Percentiles rank a stretch among this genome's conserved stretches.
Evolutionary conservation across 1,284 basidiomycete genomes (phyloP).

Genomic region (Mycosarcoma maydis): DNA sequence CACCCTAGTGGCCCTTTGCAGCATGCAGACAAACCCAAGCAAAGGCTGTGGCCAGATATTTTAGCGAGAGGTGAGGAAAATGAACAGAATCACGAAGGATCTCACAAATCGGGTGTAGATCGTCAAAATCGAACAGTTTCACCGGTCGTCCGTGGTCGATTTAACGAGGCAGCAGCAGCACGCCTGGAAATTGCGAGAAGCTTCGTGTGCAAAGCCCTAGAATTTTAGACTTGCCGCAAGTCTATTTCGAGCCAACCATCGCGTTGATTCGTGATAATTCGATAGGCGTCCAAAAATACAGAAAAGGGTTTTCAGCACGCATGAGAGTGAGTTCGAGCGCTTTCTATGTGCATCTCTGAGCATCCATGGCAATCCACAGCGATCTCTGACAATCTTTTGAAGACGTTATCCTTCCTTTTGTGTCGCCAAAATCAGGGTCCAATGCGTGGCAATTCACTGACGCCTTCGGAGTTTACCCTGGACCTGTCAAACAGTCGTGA

Average conservation of each 20-base stretch:
- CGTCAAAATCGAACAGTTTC: too few relatives aligned
- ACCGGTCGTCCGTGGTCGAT: too few relatives aligned
- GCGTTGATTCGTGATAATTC: conserved; percentile 15
- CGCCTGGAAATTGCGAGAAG: conserved; percentile 26
- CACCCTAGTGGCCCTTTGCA: too few relatives aligned
- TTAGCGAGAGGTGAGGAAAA: too few relatives aligned
- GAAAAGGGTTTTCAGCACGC: conserved; percentile 7
- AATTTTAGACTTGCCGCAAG: conserved; percentile 1
- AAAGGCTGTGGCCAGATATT: too few relatives aligned
- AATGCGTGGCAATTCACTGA: conserved; percentile 8
- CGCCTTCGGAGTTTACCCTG: conserved; percentile 25
- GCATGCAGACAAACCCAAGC: too few relatives aligned
- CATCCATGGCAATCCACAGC: conserved; percentile 9
- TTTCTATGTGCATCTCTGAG: conserved; percentile 21
- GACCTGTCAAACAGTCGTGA: conserved; percentile 34
- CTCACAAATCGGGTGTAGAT: too few relatives aligned
- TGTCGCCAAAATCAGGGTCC: conserved; percentile 29
- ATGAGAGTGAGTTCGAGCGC: conserved; percentile 11
- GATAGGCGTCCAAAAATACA: conserved; percentile 2
- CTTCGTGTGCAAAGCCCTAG: background rate
- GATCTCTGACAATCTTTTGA: too few relatives aligned
- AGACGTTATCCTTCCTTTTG: background rate
- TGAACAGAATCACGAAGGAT: too few relatives aligned
- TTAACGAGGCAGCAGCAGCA: too few relatives aligned
- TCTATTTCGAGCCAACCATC: too few relatives aligned